A percentile compares a stretch with the other conserved stretches of the same genome.
Evolutionary conservation across 2,329 filamentous ascomycete species (phyloP).

Genomic region (Penicillium occitanis): DNA sequence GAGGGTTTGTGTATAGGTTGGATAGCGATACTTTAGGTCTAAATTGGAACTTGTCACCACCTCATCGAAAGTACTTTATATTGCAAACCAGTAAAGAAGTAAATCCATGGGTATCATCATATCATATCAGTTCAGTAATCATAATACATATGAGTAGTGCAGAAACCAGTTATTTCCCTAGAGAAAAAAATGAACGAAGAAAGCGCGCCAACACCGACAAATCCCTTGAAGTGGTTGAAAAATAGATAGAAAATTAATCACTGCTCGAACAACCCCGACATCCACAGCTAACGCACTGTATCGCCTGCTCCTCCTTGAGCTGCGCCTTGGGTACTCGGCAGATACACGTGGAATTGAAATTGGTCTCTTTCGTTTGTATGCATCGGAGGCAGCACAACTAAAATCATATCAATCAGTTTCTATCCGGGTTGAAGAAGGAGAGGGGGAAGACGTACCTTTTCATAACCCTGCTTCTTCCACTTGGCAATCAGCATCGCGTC

Average conservation of each 20-base stretch:
- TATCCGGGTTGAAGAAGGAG: background rate
- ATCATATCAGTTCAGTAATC: slow-evolving; percentile 10
- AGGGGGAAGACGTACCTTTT: slow-evolving; percentile 66
- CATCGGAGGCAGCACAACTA: slow-evolving; percentile 91
- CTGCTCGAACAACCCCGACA: slow-evolving; percentile 87
- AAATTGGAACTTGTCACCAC: background rate
- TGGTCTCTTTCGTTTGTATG: slow-evolving; percentile 99
- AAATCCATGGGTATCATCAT: slow-evolving; percentile 18
- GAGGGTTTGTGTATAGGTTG: background rate
- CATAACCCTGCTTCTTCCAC: slow-evolving; percentile 99
- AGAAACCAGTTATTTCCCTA: background rate
- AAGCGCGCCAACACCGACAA: slow-evolving; percentile 3
- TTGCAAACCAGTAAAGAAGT: background rate
- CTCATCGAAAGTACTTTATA: background rate
- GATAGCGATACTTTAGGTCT: slow-evolving; percentile 3
- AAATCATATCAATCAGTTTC: slow-evolving; percentile 9
- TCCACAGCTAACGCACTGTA: slow-evolving; percentile 93
- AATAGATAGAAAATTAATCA: slow-evolving; percentile 54
- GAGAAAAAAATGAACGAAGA: background rate
- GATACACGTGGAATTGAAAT: slow-evolving; percentile 96
- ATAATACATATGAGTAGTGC: slow-evolving; percentile 10
- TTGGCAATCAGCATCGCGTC: slow-evolving; percentile 96
- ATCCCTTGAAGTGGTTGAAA: background rate
- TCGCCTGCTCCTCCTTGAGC: slow-evolving; percentile 83
- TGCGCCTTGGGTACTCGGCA: slow-evolving; percentile 89